A percentile compares a stretch with the other conserved stretches of the same genome.
Conservation (phyloP, 768 basidiomycete genomes). For the Sarcomyxa edulis region DNA sequence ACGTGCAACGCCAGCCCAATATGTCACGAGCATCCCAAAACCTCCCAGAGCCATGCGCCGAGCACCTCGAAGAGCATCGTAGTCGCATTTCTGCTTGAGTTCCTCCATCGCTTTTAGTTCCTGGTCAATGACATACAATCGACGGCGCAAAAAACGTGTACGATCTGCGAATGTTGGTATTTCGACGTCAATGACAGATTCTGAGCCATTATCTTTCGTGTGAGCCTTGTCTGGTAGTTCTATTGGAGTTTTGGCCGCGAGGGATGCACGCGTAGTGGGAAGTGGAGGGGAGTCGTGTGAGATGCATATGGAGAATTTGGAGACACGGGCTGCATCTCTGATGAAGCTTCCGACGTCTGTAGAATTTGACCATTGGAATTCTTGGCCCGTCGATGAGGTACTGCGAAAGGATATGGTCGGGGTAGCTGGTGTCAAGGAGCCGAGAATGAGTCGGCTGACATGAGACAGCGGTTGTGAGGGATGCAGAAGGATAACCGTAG, state of each 20-base stretch:
- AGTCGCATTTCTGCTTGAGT: slow-evolving; percentile 52
- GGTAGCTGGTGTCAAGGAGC: slow-evolving; percentile 30
- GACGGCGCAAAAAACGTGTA: slow-evolving; percentile 50
- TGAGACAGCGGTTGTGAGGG: slow-evolving; percentile 68
- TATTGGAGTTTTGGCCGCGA: slow-evolving; percentile 1
- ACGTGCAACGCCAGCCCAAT: slow-evolving; percentile 62
- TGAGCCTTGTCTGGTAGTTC: slow-evolving; percentile 12
- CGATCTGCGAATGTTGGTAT: slow-evolving; percentile 62
- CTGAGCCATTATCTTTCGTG: slow-evolving; percentile 11
- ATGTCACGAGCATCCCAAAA: slow-evolving; percentile 52
- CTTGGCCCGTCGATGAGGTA: slow-evolving; percentile 20
- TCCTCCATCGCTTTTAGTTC: slow-evolving; percentile 46
- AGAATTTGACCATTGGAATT: slow-evolving; percentile 56
- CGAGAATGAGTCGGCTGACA: slow-evolving; percentile 49
- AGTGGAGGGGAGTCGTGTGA: slow-evolving; percentile 17
- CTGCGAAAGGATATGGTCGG: slow-evolving; percentile 42
- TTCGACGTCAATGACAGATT: slow-evolving; percentile 36
- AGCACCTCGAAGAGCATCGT: slow-evolving; percentile 51
- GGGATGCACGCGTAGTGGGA: neutral
- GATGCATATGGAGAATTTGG: slow-evolving; percentile 47
- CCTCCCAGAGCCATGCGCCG: slow-evolving; percentile 52
- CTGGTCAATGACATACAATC: slow-evolving; percentile 35
- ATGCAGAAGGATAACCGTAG: slow-evolving; percentile 60
- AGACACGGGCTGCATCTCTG: slow-evolving; percentile 49
- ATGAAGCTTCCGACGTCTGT: slow-evolving; percentile 67